These are phyloP conservation scores for Trichoderma afroharzianum DNA, from an alignment of 2,329 filamentous ascomycete species.

Conservation along the genomic window DNA sequence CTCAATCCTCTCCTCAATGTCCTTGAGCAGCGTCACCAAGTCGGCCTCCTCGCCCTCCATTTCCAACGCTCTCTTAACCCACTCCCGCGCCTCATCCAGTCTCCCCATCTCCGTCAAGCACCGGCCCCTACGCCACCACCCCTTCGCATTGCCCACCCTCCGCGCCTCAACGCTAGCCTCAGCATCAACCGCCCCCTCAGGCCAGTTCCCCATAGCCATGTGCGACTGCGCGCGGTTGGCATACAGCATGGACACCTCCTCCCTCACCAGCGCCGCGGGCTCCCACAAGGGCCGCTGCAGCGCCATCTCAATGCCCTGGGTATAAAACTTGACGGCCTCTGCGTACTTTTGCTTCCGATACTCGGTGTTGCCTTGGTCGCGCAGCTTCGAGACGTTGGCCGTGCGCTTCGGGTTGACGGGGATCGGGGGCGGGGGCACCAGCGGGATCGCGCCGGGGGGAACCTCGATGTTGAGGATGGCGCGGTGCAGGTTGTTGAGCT, in stretches of 20 bases:
- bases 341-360: slow-evolving; percentile 73
- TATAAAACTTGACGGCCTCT: slow-evolving; percentile 79
- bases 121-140: slow-evolving; percentile 84
- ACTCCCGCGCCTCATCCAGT: slow-evolving; percentile 74
- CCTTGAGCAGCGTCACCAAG: slow-evolving; percentile 60
- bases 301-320: slow-evolving; percentile 87
- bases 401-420: slow-evolving; percentile 91
- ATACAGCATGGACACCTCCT: slow-evolving; percentile 77
- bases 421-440: slow-evolving; percentile 76
- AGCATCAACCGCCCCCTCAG: slow-evolving; percentile 82
- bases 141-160: slow-evolving; percentile 84
- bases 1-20: slow-evolving; percentile 50
- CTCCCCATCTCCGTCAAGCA: slow-evolving; percentile 89
- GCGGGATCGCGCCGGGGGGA: slow-evolving; percentile 55
- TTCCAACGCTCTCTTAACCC: slow-evolving; percentile 74
- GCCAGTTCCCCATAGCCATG: slow-evolving; percentile 79
- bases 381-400: slow-evolving; percentile 83
- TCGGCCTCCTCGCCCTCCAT: slow-evolving; percentile 71
- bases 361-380: slow-evolving; percentile 78
- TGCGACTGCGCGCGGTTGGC: slow-evolving; percentile 87
- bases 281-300: slow-evolving; percentile 81
- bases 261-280: slow-evolving; percentile 73
- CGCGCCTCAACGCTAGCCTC: slow-evolving; percentile 86
- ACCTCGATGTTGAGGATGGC: slow-evolving; percentile 54
- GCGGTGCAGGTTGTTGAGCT: slow-evolving; percentile 77